phyloP scores from a whole-genome alignment of 2,329 filamentous ascomycete genomes.

The Exophiala alcalophila region DNA sequence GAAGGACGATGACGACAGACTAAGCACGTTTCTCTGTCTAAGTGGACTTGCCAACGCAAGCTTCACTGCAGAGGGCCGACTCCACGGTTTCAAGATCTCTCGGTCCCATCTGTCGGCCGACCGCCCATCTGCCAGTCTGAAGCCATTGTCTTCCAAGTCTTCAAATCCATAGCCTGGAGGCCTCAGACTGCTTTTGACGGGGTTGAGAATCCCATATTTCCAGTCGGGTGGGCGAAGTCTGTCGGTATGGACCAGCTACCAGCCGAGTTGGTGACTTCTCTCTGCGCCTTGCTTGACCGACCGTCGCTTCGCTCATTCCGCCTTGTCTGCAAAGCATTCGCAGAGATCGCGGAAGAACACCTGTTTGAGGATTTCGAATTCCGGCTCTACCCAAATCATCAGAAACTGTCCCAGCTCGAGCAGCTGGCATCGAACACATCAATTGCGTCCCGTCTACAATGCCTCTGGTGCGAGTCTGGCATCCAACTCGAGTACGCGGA shows the following conservation, averaged over 20 bases:
- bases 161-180: too few species aligned
- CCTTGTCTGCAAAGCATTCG: constrained; percentile 20
- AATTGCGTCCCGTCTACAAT: constrained; percentile 19
- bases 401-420: constrained; percentile 18
- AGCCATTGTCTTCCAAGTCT: too few species aligned
- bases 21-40: too few species aligned
- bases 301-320: constrained; percentile 18
- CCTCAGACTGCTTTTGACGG: too few species aligned
- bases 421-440: constrained; percentile 15
- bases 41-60: too few species aligned
- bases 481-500: constrained; percentile 26
- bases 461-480: constrained; percentile 21
- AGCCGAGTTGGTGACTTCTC: constrained; percentile 16
- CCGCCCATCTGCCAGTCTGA: too few species aligned
- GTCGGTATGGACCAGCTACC: constrained; percentile 23
- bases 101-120: too few species aligned
- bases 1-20: too few species aligned
- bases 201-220: too few species aligned
- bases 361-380: constrained; percentile 27
- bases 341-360: constrained; percentile 13
- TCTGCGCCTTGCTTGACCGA: constrained; percentile 19
- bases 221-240: too few species aligned
- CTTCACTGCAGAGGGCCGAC: too few species aligned
- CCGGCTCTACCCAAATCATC: constrained; percentile 20
- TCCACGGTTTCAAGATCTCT: too few species aligned